Conservation (phyloP, 495 filamentous ascomycete species). For the Neurospora sublineolata region DNA sequence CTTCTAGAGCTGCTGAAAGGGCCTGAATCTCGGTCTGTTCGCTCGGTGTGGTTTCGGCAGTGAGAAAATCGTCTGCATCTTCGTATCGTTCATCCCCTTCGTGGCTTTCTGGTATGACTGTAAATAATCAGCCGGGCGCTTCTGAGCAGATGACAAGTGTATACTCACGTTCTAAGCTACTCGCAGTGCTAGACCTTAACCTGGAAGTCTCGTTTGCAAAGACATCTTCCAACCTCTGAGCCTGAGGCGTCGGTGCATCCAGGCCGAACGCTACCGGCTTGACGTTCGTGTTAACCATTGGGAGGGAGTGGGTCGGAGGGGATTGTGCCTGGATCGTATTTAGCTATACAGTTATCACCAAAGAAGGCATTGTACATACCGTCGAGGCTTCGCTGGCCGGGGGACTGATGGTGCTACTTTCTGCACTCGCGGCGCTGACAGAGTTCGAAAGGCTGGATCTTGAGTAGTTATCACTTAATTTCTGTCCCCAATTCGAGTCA, state of each 20-base stretch:
- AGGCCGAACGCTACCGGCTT: slow-evolving; percentile 49
- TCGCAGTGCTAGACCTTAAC: slow-evolving; percentile 38
- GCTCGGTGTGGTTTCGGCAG: slow-evolving; percentile 27
- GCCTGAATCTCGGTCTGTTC: slow-evolving; percentile 55
- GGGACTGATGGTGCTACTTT: slow-evolving; percentile 17
- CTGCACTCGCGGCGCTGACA: slow-evolving; percentile 12
- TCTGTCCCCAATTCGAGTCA: slow-evolving; percentile 17
- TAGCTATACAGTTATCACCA: not conserved
- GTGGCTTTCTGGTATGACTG: slow-evolving; percentile 40
- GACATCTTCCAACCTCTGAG: slow-evolving; percentile 64
- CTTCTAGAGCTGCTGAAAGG: slow-evolving; percentile 64
- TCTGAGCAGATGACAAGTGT: not conserved
- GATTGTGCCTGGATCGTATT: slow-evolving; percentile 15
- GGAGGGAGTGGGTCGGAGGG: slow-evolving; percentile 36
- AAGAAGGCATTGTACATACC: slow-evolving; percentile 13
- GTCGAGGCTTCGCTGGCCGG: slow-evolving; percentile 23
- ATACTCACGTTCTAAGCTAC: slow-evolving; percentile 62
- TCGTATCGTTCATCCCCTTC: slow-evolving; percentile 31
- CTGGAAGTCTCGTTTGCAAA: slow-evolving; percentile 31
- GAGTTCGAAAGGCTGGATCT: slow-evolving; percentile 15
- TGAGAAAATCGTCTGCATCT: slow-evolving; percentile 29
- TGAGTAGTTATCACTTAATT: slow-evolving; percentile 20
- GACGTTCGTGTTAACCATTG: slow-evolving; percentile 59
- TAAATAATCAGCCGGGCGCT: not conserved
- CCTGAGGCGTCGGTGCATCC: slow-evolving; percentile 67